Evolutionary conservation across 257 asterid genomes (phyloP).

Genomic region (Knoxia roxburghii): DNA sequence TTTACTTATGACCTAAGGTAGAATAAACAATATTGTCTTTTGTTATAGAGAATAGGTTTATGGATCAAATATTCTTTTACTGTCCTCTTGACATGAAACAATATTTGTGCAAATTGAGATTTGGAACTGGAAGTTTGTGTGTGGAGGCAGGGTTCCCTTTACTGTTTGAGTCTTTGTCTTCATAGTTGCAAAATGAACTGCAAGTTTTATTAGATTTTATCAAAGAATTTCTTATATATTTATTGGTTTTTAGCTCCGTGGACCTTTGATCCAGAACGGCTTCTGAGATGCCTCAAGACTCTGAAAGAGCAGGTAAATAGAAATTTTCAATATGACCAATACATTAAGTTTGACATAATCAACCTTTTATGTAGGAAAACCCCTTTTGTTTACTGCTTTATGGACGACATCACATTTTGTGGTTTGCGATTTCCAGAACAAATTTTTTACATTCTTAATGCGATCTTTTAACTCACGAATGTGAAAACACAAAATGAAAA

Average conservation of each 20-base stretch:
- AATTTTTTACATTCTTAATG: no score
- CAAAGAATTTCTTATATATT: neutral
- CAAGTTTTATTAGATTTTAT: neutral
- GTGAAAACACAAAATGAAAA: no score
- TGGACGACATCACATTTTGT: no score
- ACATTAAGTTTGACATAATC: no score
- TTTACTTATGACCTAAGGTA: neutral
- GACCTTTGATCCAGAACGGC: slow-evolving; percentile 80
- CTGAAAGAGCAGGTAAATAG: slow-evolving; percentile 56
- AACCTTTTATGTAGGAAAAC: neutral
- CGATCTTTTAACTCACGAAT: no score
- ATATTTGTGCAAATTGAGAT: neutral
- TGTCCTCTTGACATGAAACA: slow-evolving; percentile 5
- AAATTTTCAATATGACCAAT: neutral
- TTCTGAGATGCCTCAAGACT: slow-evolving; percentile 55
- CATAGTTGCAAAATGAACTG: neutral
- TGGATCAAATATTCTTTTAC: neutral
- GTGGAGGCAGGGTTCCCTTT: neutral
- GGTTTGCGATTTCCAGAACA: no score
- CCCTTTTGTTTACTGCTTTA: neutral
- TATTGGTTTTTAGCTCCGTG: slow-evolving; percentile 71
- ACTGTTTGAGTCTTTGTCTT: slow-evolving; percentile 12
- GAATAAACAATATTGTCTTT: neutral
- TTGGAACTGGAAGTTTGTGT: neutral
- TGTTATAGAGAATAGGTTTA: neutral